Percentiles rank a stretch among this genome's conserved stretches.
These are phyloP conservation scores for Paspalum vaginatum DNA, from an alignment of 176 grass and related monocot species.

Conservation along the genomic window DNA sequence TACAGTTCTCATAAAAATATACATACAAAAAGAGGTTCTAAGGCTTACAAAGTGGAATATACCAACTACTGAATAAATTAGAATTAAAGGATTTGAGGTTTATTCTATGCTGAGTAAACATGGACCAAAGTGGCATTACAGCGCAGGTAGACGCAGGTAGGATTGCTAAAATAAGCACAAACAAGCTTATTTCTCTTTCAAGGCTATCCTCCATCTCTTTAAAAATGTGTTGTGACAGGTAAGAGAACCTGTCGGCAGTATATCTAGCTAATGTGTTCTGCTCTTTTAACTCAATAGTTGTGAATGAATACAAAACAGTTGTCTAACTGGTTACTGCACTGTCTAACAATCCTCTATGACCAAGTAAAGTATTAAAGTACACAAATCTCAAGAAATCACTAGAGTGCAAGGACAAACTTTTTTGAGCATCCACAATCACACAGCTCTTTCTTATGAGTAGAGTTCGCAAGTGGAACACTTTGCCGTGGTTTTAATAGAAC, in stretches of 20 bases:
- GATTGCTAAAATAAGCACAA: background rate
- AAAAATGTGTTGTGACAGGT: slow-evolving; percentile 5
- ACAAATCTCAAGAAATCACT: slow-evolving; percentile 14
- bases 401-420: slow-evolving; percentile 4
- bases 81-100: background rate
- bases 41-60: background rate
- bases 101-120: background rate
- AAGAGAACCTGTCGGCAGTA: background rate
- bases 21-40: background rate
- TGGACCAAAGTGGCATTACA: background rate
- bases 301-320: slow-evolving; percentile 11
- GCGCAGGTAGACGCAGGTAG: background rate
- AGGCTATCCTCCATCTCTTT: background rate
- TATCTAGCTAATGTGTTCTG: background rate
- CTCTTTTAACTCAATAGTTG: slow-evolving; percentile 4
- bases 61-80: background rate
- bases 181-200: slow-evolving; percentile 10
- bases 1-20: background rate
- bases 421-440: slow-evolving; percentile 21
- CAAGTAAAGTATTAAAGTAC: background rate
- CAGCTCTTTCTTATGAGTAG: background rate
- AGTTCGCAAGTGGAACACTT: slow-evolving; percentile 8
- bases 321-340: slow-evolving; percentile 4
- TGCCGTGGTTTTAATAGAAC: slow-evolving; percentile 15
- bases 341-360: background rate